phyloP scores from a whole-genome alignment of 345 rosid species.

The Syzygium jambos region DNA sequence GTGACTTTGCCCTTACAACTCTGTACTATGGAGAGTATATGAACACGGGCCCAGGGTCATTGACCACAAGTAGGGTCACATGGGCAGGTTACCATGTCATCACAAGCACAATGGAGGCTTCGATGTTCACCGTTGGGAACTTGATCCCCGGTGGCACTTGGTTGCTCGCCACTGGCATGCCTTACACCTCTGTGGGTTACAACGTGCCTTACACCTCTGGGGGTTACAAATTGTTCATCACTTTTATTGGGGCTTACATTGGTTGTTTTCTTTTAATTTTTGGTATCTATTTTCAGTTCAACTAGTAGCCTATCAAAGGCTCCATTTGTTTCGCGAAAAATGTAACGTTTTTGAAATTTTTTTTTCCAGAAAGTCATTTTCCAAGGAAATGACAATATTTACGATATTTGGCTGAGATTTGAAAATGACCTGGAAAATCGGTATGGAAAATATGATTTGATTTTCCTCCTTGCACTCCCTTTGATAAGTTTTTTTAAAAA shows the following conservation, averaged over 20 bases:
- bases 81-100: slow-evolving; percentile 42
- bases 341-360: no score
- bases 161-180: slow-evolving; percentile 34
- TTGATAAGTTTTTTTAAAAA: no score
- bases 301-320: background rate
- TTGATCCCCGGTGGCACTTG: slow-evolving; percentile 41
- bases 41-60: slow-evolving; percentile 41
- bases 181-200: slow-evolving; percentile 9
- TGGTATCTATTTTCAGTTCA: background rate
- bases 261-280: background rate
- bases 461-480: no score
- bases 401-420: no score
- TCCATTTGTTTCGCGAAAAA: no score
- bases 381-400: no score
- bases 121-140: slow-evolving; percentile 21
- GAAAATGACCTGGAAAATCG: no score
- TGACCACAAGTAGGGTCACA: slow-evolving; percentile 27
- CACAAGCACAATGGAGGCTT: slow-evolving; percentile 29
- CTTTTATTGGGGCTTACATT: background rate
- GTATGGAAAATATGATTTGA: no score
- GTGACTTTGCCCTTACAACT: slow-evolving; percentile 34
- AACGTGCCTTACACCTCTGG: background rate
- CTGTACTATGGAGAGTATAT: slow-evolving; percentile 43
- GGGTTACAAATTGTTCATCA: background rate
- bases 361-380: no score